Percentiles rank a stretch among this genome's conserved stretches.
Evolutionary conservation across 1,139 yeast genomes (phyloP).

Genomic region (Saccharomyces hybrid): DNA sequence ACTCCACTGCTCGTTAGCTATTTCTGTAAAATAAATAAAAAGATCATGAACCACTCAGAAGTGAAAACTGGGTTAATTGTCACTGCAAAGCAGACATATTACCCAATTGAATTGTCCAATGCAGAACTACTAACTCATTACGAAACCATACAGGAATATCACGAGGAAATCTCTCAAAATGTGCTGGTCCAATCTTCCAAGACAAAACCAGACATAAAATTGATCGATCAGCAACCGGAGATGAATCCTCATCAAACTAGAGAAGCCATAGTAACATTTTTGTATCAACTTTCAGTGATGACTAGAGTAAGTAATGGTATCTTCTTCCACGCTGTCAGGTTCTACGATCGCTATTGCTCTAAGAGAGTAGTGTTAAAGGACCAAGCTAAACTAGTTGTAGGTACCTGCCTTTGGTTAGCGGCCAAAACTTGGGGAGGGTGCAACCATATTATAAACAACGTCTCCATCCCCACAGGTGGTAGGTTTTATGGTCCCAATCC

Average conservation of each 20-base stretch:
- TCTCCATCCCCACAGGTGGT: constrained; percentile 45
- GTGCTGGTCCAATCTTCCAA: constrained; percentile 35
- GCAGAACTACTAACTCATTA: constrained; percentile 45
- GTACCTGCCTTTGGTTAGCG: constrained; percentile 92
- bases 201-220: constrained; percentile 44
- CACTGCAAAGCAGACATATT: constrained; percentile 36
- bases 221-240: constrained; percentile 90
- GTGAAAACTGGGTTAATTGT: constrained; percentile 29
- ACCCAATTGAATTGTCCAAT: constrained; percentile 45
- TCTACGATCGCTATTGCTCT: constrained; percentile 83
- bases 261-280: constrained; percentile 47
- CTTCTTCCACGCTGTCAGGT: constrained; percentile 63
- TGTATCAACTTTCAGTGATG: constrained; percentile 50
- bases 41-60: background rate
- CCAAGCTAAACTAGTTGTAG: constrained; percentile 88
- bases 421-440: constrained; percentile 73
- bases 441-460: constrained; percentile 65
- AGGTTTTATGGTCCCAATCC: constrained; percentile 59
- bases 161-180: constrained; percentile 42
- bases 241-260: constrained; percentile 83
- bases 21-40: background rate
- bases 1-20: background rate
- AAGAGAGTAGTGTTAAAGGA: constrained; percentile 84
- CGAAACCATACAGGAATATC: constrained; percentile 44
- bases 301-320: constrained; percentile 73